Base-by-base conservation (phyloP, 495 filamentous ascomycete species). In the Hypoxylon fuscum region DNA sequence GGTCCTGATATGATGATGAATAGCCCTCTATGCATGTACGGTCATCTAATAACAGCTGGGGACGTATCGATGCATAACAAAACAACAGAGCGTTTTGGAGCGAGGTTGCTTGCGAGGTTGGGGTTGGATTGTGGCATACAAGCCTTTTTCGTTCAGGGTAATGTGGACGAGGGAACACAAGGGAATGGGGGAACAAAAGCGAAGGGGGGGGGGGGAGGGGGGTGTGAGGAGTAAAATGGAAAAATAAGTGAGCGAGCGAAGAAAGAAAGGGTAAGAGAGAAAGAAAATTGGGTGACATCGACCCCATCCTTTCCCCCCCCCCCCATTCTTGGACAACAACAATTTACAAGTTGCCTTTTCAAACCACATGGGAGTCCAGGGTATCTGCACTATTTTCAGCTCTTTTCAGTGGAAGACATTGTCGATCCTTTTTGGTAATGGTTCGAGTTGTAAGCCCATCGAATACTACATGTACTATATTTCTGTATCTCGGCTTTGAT, bases 1-100 rank as follows among this genome's bases (percentile, higher is more conserved):
- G 54, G 31, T 27, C 17, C 9, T 55, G 23, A 56, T 56, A 63
- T 63, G 59, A 63, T 53, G 59, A 63, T 49, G 49, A 45, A 46
- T 37, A 47, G 48, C 44, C 54, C 21, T 31, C 11, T 31, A 54
- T 64, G 61, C 55, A 49, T 57, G 60, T 53, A 21, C 38, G 22
- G 43, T 55, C 52, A 52, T 57, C 46, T 63, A 51, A 51, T 45
- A 49, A 50, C 35, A 25, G 29, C 25, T 47, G n/a, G n/a, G 42
- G 40, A 55, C 23, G 21, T 62, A 56, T 57, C 17, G 49, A 53
- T 41, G 43, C 57, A 60, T 54, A 60, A 44, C 12, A 59, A 42
- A 25, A 44, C 5, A 6, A 23, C 42, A 31, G 17, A 15, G 11
- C 17, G 41, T 17, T n/a, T 18, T 38, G 41, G 14, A 48, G 22